phyloP scores from a whole-genome alignment of 2,329 filamentous ascomycete species.

The Xylogone sp. region DNA sequence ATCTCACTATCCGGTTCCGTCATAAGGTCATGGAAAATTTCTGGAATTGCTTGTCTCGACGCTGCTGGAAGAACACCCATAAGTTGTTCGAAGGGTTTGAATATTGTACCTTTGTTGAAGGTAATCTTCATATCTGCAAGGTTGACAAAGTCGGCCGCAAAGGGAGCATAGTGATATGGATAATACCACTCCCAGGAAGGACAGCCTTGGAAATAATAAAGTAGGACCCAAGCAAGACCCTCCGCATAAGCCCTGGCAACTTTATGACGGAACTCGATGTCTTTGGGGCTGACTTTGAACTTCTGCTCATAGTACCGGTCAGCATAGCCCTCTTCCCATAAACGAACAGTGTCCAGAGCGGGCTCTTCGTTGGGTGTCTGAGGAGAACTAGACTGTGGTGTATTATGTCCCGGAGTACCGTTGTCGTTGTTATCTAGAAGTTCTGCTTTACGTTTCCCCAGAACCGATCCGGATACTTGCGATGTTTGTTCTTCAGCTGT shows the following conservation, averaged over 20 bases:
- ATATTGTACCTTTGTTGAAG: constrained; percentile 82
- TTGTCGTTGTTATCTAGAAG: constrained; percentile 58
- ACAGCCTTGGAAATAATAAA: constrained; percentile 98
- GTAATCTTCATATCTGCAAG: constrained; percentile 73
- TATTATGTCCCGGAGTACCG: constrained; percentile 55
- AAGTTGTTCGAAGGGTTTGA: constrained; percentile 91
- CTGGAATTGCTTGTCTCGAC: constrained; percentile 85
- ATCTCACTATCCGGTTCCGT: constrained; percentile 83
- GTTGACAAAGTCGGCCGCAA: constrained; percentile 89
- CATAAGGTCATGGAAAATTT: constrained; percentile 89
- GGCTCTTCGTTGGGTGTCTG: constrained; percentile 53
- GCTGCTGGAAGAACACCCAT: constrained; percentile 97
- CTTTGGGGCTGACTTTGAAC: constrained; percentile 77
- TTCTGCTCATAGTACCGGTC: constrained; percentile 98
- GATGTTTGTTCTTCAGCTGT: constrained; percentile 16
- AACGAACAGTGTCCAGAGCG: constrained; percentile 74
- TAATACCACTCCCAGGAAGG: constrained; percentile 99
- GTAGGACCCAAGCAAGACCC: constrained; percentile 89
- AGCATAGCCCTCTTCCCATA: constrained; percentile 95
- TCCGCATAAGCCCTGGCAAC: constrained; percentile 92
- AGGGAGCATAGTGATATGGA: constrained; percentile 96
- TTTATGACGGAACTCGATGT: constrained; percentile 81
- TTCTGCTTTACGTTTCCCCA: constrained; percentile 76
- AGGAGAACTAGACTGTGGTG: constrained; percentile 47
- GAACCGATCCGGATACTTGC: constrained; percentile 43